These are phyloP conservation scores for Kuraishia cidri DNA, from an alignment of 805 yeast genomes.

Conservation along the genomic window DNA sequence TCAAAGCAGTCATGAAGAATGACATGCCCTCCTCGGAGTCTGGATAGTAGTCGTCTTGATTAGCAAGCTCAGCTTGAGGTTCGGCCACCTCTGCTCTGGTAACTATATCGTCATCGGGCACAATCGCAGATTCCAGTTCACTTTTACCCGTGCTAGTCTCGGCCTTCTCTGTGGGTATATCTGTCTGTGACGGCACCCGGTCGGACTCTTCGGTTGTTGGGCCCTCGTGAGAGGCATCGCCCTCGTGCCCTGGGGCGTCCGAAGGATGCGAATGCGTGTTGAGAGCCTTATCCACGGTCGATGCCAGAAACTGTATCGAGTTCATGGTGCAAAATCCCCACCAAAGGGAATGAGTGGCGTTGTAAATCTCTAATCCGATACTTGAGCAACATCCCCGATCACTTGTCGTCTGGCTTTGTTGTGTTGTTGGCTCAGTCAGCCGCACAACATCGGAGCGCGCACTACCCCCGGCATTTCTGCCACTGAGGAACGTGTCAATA, in stretches of 20 bases:
- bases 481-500: background rate
- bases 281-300: slow-evolving; percentile 20
- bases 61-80: no score
- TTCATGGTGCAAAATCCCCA: slow-evolving; percentile 11
- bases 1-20: slow-evolving; percentile 11
- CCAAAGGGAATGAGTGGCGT: no score
- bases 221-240: background rate
- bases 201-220: background rate
- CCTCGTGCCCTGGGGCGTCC: no score
- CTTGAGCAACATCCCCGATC: no score
- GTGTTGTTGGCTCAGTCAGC: background rate
- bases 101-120: background rate
- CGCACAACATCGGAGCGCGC: no score
- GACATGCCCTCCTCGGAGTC: background rate
- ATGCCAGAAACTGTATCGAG: slow-evolving; percentile 20
- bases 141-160: no score
- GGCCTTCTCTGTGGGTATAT: no score
- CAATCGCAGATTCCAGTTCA: background rate
- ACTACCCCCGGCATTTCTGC: no score
- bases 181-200: background rate
- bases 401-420: background rate
- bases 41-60: background rate
- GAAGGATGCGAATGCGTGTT: slow-evolving; percentile 4
- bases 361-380: no score
- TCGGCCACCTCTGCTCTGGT: background rate